A percentile compares a stretch with the other conserved stretches of the same genome.
Conservation (phyloP, 2,329 filamentous ascomycete species). For the Blastomyces emzantsi region DNA sequence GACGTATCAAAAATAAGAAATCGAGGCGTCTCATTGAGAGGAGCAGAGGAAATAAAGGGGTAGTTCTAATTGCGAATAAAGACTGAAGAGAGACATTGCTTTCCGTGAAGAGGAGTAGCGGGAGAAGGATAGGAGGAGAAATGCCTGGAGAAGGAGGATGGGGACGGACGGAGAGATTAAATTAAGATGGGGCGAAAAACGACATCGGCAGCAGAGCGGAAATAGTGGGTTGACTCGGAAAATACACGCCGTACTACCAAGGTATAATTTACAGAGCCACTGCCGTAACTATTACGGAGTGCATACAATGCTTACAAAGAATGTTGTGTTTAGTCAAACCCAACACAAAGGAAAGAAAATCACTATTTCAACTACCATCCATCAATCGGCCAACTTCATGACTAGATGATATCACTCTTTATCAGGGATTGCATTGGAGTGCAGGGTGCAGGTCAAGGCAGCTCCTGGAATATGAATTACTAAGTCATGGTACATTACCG, state of each 20-base stretch:
- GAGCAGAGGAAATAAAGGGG: background rate
- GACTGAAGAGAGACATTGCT: background rate
- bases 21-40: background rate
- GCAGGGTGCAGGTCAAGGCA: background rate
- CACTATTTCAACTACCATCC: background rate
- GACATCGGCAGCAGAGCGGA: background rate
- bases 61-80: background rate
- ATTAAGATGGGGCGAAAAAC: constrained; percentile 1
- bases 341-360: no score
- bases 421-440: background rate
- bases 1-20: background rate
- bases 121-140: background rate
- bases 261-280: background rate
- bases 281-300: background rate
- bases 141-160: background rate
- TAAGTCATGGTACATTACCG: background rate
- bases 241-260: background rate
- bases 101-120: background rate
- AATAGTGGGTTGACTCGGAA: constrained; percentile 9
- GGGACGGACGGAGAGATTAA: background rate
- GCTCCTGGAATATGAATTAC: background rate
- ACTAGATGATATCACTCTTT: background rate
- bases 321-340: no score
- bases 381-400: background rate
- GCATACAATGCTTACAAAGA: no score